These are phyloP conservation scores for Gamsiella multidivaricata DNA, from an alignment of 192 early-diverging fungal species.

Conservation along the genomic window DNA sequence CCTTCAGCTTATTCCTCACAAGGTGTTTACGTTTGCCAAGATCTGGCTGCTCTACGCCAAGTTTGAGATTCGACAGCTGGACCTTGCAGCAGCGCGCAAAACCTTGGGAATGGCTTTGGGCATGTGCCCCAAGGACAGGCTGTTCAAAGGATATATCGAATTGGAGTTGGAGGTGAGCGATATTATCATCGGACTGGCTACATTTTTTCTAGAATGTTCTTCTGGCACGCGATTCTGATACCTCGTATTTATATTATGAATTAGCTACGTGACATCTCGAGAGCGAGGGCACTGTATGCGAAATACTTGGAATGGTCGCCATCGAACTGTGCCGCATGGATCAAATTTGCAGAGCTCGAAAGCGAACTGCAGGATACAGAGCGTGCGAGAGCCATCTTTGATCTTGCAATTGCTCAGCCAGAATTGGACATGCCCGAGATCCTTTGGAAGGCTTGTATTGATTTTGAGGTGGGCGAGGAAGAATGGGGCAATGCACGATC, in stretches of 20 bases:
- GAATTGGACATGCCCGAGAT: slow-evolving; percentile 98
- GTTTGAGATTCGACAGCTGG: slow-evolving; percentile 85
- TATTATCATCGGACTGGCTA: too few species aligned
- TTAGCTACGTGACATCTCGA: slow-evolving; percentile 91
- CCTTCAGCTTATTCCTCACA: slow-evolving; percentile 90
- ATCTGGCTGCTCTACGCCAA: slow-evolving; percentile 96
- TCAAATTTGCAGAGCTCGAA: slow-evolving; percentile 96
- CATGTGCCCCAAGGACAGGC: slow-evolving; percentile 86
- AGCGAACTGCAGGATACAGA: slow-evolving; percentile 86
- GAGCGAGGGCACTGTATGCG: slow-evolving; percentile 88
- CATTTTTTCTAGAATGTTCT: too few species aligned
- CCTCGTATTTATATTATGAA: not conserved
- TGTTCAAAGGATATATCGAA: slow-evolving; percentile 98
- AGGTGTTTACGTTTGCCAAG: slow-evolving; percentile 96
- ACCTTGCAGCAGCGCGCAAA: slow-evolving; percentile 81
- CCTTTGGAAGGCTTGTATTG: slow-evolving; percentile 98
- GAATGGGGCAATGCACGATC: slow-evolving; percentile 82
- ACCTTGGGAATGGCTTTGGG: slow-evolving; percentile 78
- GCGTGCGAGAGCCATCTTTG: slow-evolving; percentile 87
- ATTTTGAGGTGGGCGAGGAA: slow-evolving; percentile 89
- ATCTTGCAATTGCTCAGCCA: slow-evolving; percentile 90
- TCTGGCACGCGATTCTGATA: not conserved
- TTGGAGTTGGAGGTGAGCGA: slow-evolving; percentile 81
- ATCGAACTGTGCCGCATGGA: slow-evolving; percentile 92
- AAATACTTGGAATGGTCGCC: slow-evolving; percentile 93